Evolutionary conservation across 192 early-diverging fungal species (phyloP).

Genomic region (Coemansia sp.): DNA sequence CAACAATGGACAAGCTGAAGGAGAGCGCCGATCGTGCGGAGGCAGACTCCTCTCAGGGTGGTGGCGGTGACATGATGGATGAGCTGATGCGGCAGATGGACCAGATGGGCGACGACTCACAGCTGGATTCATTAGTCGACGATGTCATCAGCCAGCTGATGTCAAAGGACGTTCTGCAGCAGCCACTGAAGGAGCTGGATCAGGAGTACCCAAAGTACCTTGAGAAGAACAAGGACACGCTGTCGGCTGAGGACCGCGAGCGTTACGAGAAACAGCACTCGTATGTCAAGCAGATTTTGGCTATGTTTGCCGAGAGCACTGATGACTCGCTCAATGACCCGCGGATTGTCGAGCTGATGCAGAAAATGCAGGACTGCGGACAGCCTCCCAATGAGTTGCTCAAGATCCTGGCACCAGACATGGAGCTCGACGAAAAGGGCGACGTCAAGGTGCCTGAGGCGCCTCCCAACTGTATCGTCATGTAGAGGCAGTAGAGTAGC

Average conservation of each 20-base stretch:
- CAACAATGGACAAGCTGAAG: constrained; percentile 90
- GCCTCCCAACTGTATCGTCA: constrained; percentile 40
- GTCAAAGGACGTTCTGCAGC: constrained; percentile 92
- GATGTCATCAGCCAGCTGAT: constrained; percentile 91
- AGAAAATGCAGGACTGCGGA: constrained; percentile 96
- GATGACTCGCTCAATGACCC: constrained; percentile 66
- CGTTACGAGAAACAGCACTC: constrained; percentile 81
- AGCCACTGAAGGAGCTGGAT: constrained; percentile 93
- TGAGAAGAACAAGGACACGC: constrained; percentile 72
- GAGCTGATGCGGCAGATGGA: constrained; percentile 88
- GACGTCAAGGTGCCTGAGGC: constrained; percentile 65
- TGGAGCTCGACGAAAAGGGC: constrained; percentile 81
- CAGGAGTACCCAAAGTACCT: constrained; percentile 91
- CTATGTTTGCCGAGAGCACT: constrained; percentile 69
- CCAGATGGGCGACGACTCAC: constrained; percentile 70
- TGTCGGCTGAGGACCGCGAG: constrained; percentile 71
- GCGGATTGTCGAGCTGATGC: constrained; percentile 94
- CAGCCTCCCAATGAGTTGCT: constrained; percentile 93
- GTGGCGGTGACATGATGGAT: constrained; percentile 74
- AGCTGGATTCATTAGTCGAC: constrained; percentile 87
- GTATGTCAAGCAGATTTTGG: constrained; percentile 81
- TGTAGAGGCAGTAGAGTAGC: constrained; percentile 17
- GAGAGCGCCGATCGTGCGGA: constrained; percentile 85
- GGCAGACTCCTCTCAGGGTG: constrained; percentile 56
- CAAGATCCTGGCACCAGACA: constrained; percentile 88